These are phyloP conservation scores for Fraxinus sp. DNA, from an alignment of 305 asterid species.

Conservation along the genomic window DNA sequence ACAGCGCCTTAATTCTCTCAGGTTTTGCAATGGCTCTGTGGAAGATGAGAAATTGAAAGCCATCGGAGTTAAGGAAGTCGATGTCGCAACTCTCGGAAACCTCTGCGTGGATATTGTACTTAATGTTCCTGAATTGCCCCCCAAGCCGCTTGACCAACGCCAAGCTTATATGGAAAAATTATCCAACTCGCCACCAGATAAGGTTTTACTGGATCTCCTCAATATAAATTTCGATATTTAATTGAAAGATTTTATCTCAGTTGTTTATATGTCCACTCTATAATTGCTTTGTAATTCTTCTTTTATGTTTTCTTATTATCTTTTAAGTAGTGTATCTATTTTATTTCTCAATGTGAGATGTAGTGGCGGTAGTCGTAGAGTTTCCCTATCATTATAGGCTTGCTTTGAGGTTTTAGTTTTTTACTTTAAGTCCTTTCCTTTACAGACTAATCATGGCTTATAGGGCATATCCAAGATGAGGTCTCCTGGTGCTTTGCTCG, in stretches of 20 bases:
- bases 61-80: constrained; percentile 57
- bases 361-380: background rate
- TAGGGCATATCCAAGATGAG: background rate
- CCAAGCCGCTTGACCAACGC: constrained; percentile 59
- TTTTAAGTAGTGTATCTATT: background rate
- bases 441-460: background rate
- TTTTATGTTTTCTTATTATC: background rate
- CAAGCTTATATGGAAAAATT: constrained; percentile 70
- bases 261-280: background rate
- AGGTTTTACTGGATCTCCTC: constrained; percentile 41
- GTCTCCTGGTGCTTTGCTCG: background rate
- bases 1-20: constrained; percentile 39
- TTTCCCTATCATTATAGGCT: background rate
- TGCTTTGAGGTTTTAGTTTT: background rate
- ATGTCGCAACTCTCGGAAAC: constrained; percentile 86
- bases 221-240: background rate
- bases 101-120: constrained; percentile 90
- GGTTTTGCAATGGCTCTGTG: constrained; percentile 41
- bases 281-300: background rate
- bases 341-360: background rate
- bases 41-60: constrained; percentile 41
- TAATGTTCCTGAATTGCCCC: constrained; percentile 78
- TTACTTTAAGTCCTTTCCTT: background rate
- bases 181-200: constrained; percentile 78
- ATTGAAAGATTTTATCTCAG: background rate